phyloP scores from a whole-genome alignment of 2,329 filamentous ascomycete species.

The Rasamsonia emersonii region DNA sequence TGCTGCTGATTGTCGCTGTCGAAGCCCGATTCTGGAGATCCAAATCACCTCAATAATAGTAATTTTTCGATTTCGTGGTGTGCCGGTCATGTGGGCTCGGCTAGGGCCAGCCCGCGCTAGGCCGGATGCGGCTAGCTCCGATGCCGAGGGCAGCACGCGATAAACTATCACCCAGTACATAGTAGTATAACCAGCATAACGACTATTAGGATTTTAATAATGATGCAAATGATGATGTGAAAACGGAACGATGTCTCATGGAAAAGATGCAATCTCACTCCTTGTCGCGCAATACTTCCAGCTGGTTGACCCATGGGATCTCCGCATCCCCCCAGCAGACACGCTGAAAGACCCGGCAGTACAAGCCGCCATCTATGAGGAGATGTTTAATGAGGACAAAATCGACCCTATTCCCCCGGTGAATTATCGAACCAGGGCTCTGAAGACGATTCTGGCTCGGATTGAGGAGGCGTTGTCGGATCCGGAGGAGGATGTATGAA shows the following conservation, averaged over 20 bases:
- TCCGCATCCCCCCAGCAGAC: constrained; percentile 55
- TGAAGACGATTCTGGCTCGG: constrained; percentile 62
- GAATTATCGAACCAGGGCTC: constrained; percentile 60
- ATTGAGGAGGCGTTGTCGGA: constrained; percentile 70
- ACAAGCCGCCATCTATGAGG: constrained; percentile 58
- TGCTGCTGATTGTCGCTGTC: constrained; percentile 20
- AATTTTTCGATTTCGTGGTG: constrained; percentile 30
- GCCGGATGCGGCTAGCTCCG: constrained; percentile 11
- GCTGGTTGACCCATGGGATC: constrained; percentile 51
- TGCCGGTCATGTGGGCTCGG: constrained; percentile 31
- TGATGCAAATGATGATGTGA: background rate
- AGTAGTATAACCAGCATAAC: too few relatives aligned
- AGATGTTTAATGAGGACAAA: constrained; percentile 55
- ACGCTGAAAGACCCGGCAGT: constrained; percentile 52
- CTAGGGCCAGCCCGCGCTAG: constrained; percentile 27
- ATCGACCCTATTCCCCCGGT: constrained; percentile 53
- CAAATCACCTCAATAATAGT: constrained; percentile 7
- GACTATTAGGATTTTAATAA: too few relatives aligned
- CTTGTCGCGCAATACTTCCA: constrained; percentile 68
- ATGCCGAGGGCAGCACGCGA: too few relatives aligned
- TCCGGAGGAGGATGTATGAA: constrained; percentile 82
- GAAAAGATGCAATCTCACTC: constrained; percentile 6
- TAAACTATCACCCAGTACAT: too few relatives aligned
- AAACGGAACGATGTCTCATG: too few relatives aligned
- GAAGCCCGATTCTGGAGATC: constrained; percentile 19